Evolutionary conservation across 2,329 filamentous ascomycete genomes (phyloP), one percentile per base, ranked within the genome.

Genomic region (Reticulascus tulasneorum): DNA sequence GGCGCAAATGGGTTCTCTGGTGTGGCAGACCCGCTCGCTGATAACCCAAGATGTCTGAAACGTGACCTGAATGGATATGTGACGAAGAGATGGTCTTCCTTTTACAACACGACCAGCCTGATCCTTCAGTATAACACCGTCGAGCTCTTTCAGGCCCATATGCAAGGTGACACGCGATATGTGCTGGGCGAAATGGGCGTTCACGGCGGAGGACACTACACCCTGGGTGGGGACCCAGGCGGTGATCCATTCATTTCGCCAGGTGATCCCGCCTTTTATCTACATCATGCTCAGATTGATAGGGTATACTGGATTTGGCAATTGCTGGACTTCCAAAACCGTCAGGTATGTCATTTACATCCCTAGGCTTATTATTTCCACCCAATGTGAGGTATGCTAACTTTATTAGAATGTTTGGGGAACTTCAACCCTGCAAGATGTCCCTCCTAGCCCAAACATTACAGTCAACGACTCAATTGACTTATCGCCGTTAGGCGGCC

Each of bases 281-380:
- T 67, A 8, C 67, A 72, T 42, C 68, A 71, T 37, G 64, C 53
- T 0, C 58, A 66, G 44, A 61, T 73, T 34, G 68, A 73, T 41
- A 56, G 68, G 10, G 54, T 66, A 29, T 69, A 66, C 50, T 70
- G 64, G 50, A 63, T 71, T 45, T 72, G 67, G 67, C 67, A 71
- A 52, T 67, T 66, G 37, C 59, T 66, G 16, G 60, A 70, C 46
- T 60, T 54, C 52, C 51, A 52, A 26, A 52, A 60, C 26, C 43
- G 62, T 44, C 55, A 55, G 58, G 60, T 55, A 38, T 37, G 51
- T 27, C 17, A 4, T 15, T 15, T 29, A 23, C 8, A 26, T 16
- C 21, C 11, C 4, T 33, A 23, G 13, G 12, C 5, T 21, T 19
- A 15, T 17, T 13, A 23, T 2, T 19, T 12, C 3, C 31, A 40